Evolutionary conservation across 2,329 filamentous ascomycete species (phyloP).

Genomic region (Pyricularia grisea): DNA sequence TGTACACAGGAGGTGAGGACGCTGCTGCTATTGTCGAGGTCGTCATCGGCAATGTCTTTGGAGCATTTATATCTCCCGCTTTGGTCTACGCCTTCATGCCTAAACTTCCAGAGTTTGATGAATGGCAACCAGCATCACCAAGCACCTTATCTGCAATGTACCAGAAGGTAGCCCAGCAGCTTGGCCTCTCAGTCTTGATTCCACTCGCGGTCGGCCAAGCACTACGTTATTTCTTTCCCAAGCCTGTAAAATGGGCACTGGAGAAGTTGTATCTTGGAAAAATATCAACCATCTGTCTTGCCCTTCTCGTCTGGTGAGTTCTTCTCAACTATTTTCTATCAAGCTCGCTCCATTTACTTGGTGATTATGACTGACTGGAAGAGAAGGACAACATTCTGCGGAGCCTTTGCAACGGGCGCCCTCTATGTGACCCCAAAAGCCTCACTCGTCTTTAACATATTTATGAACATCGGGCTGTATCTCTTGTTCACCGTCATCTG

Average conservation of each 20-base stretch:
- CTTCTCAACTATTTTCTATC: constrained; percentile 10
- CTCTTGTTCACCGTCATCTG: constrained; percentile 54
- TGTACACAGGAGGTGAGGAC: constrained; percentile 48
- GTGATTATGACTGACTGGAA: neutral
- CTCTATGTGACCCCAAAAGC: constrained; percentile 46
- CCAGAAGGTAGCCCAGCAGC: constrained; percentile 54
- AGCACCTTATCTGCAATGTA: constrained; percentile 53
- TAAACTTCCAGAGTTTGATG: constrained; percentile 35
- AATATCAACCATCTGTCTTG: constrained; percentile 35
- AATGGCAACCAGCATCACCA: constrained; percentile 43
- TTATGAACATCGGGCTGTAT: constrained; percentile 58
- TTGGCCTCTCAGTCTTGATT: constrained; percentile 57
- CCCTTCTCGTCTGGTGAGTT: constrained; percentile 38
- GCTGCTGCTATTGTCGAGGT: constrained; percentile 59
- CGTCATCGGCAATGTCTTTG: constrained; percentile 59
- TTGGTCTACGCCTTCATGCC: constrained; percentile 54
- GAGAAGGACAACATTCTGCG: constrained; percentile 57
- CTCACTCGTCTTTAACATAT: constrained; percentile 57
- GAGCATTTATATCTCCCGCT: constrained; percentile 57
- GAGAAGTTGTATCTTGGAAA: constrained; percentile 43
- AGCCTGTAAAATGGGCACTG: constrained; percentile 42
- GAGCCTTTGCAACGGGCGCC: constrained; percentile 53
- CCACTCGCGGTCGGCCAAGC: constrained; percentile 55
- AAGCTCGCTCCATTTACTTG: neutral
- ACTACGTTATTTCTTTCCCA: constrained; percentile 39